phyloP scores from a whole-genome alignment of 1,139 yeast genomes.

The Pichia sp. region DNA sequence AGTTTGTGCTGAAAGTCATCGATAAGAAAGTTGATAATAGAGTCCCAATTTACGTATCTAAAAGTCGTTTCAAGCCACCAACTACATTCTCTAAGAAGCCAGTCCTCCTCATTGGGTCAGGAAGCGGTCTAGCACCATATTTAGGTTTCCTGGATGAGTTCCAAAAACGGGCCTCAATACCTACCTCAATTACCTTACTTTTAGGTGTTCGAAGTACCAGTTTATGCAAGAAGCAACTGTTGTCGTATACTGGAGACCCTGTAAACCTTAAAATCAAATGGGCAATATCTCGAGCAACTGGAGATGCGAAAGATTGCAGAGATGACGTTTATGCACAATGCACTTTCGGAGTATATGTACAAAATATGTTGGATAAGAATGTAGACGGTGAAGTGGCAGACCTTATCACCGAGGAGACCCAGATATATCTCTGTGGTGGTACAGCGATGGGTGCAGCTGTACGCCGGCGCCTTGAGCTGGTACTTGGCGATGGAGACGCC shows the following conservation, averaged over 20 bases:
- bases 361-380: constrained; percentile 25
- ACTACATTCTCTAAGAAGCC: constrained; percentile 62
- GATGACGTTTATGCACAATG: not conserved
- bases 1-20: constrained; percentile 66
- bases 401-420: constrained; percentile 20
- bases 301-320: not conserved
- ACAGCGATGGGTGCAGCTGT: constrained; percentile 96
- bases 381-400: constrained; percentile 43
- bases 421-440: constrained; percentile 92
- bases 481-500: constrained; percentile 34
- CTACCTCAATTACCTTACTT: not conserved
- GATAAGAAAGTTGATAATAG: constrained; percentile 42
- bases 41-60: constrained; percentile 83
- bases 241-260: too few species aligned
- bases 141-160: constrained; percentile 79
- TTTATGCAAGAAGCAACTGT: too few species aligned
- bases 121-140: constrained; percentile 97
- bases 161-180: too few species aligned
- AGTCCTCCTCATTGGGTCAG: constrained; percentile 89
- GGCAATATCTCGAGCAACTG: not conserved
- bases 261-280: not conserved
- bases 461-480: constrained; percentile 54
- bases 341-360: constrained; percentile 49
- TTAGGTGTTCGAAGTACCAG: not conserved
- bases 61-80: constrained; percentile 88